Base-by-base conservation (phyloP, 371 early-diverging fungal species). In the Rhizopus microsporus region DNA sequence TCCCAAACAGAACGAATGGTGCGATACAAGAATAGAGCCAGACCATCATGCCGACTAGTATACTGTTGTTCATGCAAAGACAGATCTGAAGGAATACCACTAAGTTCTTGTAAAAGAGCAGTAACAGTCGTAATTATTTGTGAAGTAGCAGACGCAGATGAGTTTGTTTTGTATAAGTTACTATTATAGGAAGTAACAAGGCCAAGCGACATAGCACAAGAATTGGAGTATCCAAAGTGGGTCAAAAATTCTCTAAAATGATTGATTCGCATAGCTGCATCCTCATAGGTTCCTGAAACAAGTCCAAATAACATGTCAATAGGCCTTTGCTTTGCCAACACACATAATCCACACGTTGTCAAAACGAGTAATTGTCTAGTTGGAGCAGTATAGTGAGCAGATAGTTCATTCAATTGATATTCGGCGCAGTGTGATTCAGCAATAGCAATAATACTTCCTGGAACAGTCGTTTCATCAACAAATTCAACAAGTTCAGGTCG, bases 401-500 rank as follows among this genome's bases (percentile, higher is more conserved):
- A 82, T 34, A 93, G 67, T 55, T 93, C 91, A 60, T 91, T 89
- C 31, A 81, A 53, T 34, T 57, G 68, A 44, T 65, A 48, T 17
- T 58, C 29, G 3, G 23, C 33, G 3, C 40, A 33, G 0, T 67
- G 50, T 38, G 63, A 45, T 67, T 93, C 93, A 1, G 83, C 75
- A 44, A 95, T 88, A 15, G 84, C 82, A 82, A 93, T 86, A 3
- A 90, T 82, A 57, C 89, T 89, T 17, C 95, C 95, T 45, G 86
- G 87, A n/a, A 91, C 51, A 8, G 54, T 35, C 1, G 69, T n/a
- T 1, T 56, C 33, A 32, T 61, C 64, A 1, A 43, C 16, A 32
- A 69, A 55, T 59, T 78, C 78, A 0, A 45, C 12, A n/a, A 71
- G 52, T n/a, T n/a, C 7, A 0, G 23, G 33, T 7, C 33, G 31